Base-by-base conservation (phyloP, 176 grass and related monocot species). In the Leersia perrieri region DNA sequence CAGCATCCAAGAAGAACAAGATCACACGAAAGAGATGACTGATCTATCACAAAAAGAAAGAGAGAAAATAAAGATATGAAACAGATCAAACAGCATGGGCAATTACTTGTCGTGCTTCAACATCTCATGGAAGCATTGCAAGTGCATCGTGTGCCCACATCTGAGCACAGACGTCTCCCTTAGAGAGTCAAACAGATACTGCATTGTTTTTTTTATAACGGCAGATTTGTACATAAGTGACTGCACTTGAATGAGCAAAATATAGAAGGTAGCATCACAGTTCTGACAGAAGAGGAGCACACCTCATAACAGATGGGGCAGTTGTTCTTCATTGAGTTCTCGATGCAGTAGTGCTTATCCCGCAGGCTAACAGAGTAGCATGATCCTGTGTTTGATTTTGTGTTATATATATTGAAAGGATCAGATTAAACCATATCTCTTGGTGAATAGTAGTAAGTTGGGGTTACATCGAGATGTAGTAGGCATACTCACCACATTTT, bases 301-400 rank as follows among this genome's bases (percentile, higher is more conserved):
- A 97, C 94, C 91, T 98, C 95, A 42, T 94, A 98, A 84, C 92
- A 98, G 81, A 98, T 94, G 5, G 90, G 84, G 77, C 95, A 94
- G 80, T 94, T 77, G 70, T 98, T 91, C 74, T 88, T 90, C 95
- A 98, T 94, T 13, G 95, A 89, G 81, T 88, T 90, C 65, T 98
- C 92, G 68, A 98, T 83, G 75, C 95, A 98, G 23, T 26, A 60
- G 80, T 98, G 95, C 69, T 88, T 92, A n/a, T 88, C 82, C 20
- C 71, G 81, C 25, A 94, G 85, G 33, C 77, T 78, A 11, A 88
- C 76, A 16, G 92, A 92, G 60, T 93, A 98, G 81, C 95, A 98
- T 10, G 90, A 91, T 84, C 90, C 92, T 97, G 83, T 33, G 74
- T 66, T 12, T 7, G 12, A 30, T n/a, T n/a, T n/a, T n/a, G n/a